Conservation (phyloP, 768 basidiomycete genomes). For the Agaricus sinodeliciosus region DNA sequence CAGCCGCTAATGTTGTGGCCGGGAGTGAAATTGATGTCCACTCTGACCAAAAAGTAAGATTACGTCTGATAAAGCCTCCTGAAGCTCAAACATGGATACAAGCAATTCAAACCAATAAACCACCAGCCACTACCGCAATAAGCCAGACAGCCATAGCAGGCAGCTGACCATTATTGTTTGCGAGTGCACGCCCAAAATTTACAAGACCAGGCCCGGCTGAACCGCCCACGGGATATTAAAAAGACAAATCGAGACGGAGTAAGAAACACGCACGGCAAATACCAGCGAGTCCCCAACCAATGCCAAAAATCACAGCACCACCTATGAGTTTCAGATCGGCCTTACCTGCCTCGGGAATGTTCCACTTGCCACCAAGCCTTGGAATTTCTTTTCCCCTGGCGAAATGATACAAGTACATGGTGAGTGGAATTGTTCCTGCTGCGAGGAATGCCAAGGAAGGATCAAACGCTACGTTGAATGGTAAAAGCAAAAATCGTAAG, state of each 20-base stretch:
- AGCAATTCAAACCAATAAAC: conserved; percentile 21
- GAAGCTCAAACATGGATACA: too few relatives aligned
- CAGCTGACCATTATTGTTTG: conserved; percentile 25
- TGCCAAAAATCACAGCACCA: conserved; percentile 51
- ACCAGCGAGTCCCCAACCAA: conserved; percentile 57
- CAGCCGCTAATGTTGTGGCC: too few relatives aligned
- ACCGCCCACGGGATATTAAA: not conserved
- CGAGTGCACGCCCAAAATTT: conserved; percentile 47
- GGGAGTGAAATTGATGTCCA: too few relatives aligned
- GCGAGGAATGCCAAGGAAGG: conserved; percentile 51
- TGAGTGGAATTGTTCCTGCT: conserved; percentile 41
- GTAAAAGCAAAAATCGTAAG: conserved; percentile 45
- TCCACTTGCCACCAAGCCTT: conserved; percentile 37
- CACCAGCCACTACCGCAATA: conserved; percentile 30
- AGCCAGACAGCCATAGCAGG: conserved; percentile 34
- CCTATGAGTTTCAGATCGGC: conserved; percentile 40
- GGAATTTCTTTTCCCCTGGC: conserved; percentile 32
- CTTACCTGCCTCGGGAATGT: conserved; percentile 29
- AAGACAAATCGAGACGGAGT: not conserved
- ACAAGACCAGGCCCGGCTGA: conserved; percentile 58
- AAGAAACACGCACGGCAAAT: conserved; percentile 46
- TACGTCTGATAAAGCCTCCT: too few relatives aligned
- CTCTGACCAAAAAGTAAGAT: too few relatives aligned
- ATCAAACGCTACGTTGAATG: conserved; percentile 44
- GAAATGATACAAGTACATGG: conserved; percentile 36